Conservation (phyloP, 768 basidiomycete genomes). For the Zangia roseola region DNA sequence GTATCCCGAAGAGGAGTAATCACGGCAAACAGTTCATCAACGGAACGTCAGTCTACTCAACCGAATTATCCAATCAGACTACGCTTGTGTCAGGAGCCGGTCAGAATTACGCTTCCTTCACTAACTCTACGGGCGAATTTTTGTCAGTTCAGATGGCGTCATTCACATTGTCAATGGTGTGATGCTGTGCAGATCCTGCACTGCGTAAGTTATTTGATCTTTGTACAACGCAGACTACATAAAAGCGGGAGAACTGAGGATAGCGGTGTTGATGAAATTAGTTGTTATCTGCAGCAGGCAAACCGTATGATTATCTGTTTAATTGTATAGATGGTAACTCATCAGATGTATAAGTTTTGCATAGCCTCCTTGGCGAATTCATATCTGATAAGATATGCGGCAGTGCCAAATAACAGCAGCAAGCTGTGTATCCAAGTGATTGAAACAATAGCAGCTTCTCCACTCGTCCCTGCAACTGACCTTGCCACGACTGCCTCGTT, state of each 20-base stretch:
- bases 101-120: slow-evolving; percentile 45
- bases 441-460: background rate
- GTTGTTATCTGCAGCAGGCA: background rate
- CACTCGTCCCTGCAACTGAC: background rate
- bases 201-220: slow-evolving; percentile 46
- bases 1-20: background rate
- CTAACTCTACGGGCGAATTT: slow-evolving; percentile 58
- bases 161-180: slow-evolving; percentile 60
- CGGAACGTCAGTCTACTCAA: slow-evolving; percentile 65
- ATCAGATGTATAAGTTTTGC: no score
- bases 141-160: slow-evolving; percentile 65
- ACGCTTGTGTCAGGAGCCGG: slow-evolving; percentile 58
- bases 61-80: slow-evolving; percentile 35
- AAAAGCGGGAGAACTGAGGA: background rate
- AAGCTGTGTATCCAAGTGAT: slow-evolving; percentile 15
- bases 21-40: slow-evolving; percentile 52
- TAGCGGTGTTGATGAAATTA: slow-evolving; percentile 4
- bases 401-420: background rate
- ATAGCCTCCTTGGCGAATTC: background rate
- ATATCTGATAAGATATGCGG: slow-evolving; percentile 22
- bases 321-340: slow-evolving; percentile 2
- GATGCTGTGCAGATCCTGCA: slow-evolving; percentile 41
- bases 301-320: background rate
- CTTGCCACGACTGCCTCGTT: background rate
- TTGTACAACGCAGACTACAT: no score